phyloP scores from a whole-genome alignment of 176 grass and related monocot species.

The Saccharum officinarum region DNA sequence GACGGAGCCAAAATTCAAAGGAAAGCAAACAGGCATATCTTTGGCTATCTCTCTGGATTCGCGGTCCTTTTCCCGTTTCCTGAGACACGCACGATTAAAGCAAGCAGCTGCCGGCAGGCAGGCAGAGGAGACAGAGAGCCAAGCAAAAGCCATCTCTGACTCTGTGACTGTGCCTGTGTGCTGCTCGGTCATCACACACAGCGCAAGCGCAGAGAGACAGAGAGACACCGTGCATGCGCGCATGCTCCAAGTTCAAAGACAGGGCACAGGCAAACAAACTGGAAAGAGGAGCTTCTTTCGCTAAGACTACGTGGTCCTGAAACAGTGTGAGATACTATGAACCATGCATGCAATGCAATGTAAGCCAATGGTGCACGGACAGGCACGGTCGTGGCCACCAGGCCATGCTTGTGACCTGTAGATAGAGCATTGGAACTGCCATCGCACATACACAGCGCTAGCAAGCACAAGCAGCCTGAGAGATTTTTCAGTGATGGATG shows the following conservation, averaged over 20 bases:
- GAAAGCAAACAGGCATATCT: conserved; percentile 1
- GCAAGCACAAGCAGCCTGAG: too few relatives aligned
- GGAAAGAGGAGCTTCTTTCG: conserved; percentile 19
- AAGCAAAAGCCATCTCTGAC: background rate
- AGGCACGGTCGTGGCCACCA: background rate
- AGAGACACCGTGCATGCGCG: background rate
- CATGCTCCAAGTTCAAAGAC: background rate
- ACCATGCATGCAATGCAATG: background rate
- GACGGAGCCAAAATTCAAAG: conserved; percentile 11
- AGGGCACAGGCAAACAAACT: background rate
- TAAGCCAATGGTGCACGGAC: background rate
- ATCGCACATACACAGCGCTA: background rate
- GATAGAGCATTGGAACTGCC: background rate
- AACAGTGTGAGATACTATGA: background rate
- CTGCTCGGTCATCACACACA: background rate
- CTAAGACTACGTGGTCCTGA: background rate
- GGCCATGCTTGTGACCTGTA: background rate
- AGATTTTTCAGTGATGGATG: background rate
- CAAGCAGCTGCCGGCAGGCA: background rate
- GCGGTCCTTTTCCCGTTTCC: conserved; percentile 29
- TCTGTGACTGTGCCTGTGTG: background rate
- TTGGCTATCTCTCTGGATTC: conserved; percentile 21
- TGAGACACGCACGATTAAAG: conserved; percentile 33
- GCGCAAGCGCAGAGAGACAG: background rate
- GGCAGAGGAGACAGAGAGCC: background rate